phyloP scores from a whole-genome alignment of 1,139 yeast genomes.

The Saccharomyces hybrid region DNA sequence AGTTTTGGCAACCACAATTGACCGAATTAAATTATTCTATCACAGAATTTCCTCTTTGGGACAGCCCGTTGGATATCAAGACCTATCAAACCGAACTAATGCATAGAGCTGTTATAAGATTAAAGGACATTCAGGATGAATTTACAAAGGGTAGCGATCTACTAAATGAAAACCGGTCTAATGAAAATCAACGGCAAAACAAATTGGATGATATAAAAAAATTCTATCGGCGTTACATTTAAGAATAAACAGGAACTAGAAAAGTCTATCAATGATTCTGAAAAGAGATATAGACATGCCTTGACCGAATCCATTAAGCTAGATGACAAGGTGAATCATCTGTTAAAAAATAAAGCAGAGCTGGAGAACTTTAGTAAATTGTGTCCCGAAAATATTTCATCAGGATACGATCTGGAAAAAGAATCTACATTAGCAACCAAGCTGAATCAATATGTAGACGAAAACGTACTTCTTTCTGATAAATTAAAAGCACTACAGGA shows the following conservation, averaged over 20 bases:
- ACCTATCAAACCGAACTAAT: slow-evolving; percentile 40
- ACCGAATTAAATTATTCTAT: slow-evolving; percentile 13
- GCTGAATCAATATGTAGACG: slow-evolving; percentile 1
- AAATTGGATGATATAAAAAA: slow-evolving; percentile 44
- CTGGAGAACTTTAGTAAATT: slow-evolving; percentile 6
- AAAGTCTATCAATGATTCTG: slow-evolving; percentile 42
- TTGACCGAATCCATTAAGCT: slow-evolving; percentile 34
- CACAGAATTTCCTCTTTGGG: slow-evolving; percentile 9
- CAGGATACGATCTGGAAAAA: slow-evolving; percentile 8
- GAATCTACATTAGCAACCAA: background rate
- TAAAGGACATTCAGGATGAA: slow-evolving; percentile 34
- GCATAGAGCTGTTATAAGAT: slow-evolving; percentile 36
- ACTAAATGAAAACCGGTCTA: slow-evolving; percentile 34
- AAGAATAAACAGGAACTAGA: slow-evolving; percentile 42
- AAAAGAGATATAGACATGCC: slow-evolving; percentile 41
- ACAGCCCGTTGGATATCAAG: slow-evolving; percentile 26
- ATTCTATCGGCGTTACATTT: slow-evolving; percentile 42
- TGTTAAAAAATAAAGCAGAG: slow-evolving; percentile 9
- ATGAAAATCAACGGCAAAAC: slow-evolving; percentile 46
- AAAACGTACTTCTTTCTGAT: background rate
- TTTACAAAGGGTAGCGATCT: slow-evolving; percentile 25
- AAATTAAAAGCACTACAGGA: slow-evolving; percentile 21
- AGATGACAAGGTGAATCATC: slow-evolving; percentile 9
- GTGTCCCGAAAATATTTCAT: background rate
- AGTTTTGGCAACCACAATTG: slow-evolving; percentile 13